phyloP scores from a whole-genome alignment of 2,329 filamentous ascomycete genomes.

The Pyrenochaeta sp. region DNA sequence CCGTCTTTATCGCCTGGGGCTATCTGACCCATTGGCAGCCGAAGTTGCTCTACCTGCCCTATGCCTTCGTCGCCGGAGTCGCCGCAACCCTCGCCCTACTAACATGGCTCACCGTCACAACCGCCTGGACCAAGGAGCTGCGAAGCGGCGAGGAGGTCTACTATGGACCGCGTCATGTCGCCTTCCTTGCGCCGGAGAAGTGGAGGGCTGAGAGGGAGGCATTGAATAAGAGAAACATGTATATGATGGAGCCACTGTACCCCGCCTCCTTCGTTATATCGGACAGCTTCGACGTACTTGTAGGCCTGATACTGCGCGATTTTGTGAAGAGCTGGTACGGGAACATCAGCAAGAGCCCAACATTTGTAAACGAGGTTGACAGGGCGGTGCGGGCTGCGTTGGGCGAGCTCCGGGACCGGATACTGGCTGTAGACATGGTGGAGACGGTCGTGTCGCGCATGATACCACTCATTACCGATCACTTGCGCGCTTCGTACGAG shows the following conservation, averaged over 20 bases:
- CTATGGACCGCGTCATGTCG: conserved; percentile 52
- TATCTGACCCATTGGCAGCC: conserved; percentile 85
- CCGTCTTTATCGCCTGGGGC: conserved; percentile 86
- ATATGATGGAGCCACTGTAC: conserved; percentile 74
- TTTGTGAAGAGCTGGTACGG: conserved; percentile 91
- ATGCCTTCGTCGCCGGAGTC: conserved; percentile 80
- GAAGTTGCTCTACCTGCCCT: conserved; percentile 81
- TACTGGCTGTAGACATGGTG: conserved; percentile 81
- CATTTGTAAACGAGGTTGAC: conserved; percentile 89
- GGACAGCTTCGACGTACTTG: conserved; percentile 78
- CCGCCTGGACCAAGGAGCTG: conserved; percentile 56
- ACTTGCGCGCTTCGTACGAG: conserved; percentile 89
- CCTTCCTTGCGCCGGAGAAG: conserved; percentile 68
- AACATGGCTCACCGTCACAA: conserved; percentile 68
- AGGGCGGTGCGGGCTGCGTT: conserved; percentile 77
- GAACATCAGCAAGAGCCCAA: conserved; percentile 80
- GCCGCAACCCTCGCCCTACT: conserved; percentile 63
- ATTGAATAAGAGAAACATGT: conserved; percentile 71
- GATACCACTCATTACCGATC: conserved; percentile 85
- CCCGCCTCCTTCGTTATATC: conserved; percentile 80
- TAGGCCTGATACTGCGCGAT: conserved; percentile 80
- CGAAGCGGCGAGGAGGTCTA: conserved; percentile 52
- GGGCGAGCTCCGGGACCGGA: conserved; percentile 72
- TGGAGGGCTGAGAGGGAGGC: conserved; percentile 78
- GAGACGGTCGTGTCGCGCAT: conserved; percentile 83